These are phyloP conservation scores for Coprinopsis strossmayeri DNA, from an alignment of 768 basidiomycete genomes.

Conservation along the genomic window DNA sequence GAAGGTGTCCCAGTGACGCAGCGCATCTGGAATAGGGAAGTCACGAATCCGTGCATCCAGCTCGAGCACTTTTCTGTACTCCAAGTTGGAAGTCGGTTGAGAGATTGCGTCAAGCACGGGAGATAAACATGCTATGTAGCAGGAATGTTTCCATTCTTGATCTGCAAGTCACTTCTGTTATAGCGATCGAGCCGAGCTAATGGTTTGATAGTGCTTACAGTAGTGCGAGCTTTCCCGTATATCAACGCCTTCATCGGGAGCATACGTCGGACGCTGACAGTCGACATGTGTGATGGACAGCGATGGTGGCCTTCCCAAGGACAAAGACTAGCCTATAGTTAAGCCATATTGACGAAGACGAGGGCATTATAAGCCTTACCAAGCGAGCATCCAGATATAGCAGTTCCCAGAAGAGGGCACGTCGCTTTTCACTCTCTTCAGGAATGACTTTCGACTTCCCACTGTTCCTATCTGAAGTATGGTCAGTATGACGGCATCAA, in stretches of 20 bases:
- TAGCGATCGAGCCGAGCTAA: slow-evolving; percentile 7
- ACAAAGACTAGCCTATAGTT: slow-evolving; percentile 39
- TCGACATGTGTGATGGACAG: slow-evolving; percentile 57
- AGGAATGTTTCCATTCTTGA: slow-evolving; percentile 67
- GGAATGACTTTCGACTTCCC: slow-evolving; percentile 61
- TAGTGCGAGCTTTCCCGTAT: slow-evolving; percentile 33
- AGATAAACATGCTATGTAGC: slow-evolving; percentile 51
- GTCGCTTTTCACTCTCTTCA: slow-evolving; percentile 63
- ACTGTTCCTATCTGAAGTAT: slow-evolving; percentile 50
- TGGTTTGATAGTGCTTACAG: slow-evolving; percentile 23
- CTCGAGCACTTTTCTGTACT: slow-evolving; percentile 44
- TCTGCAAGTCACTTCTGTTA: slow-evolving; percentile 29
- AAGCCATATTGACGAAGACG: neutral
- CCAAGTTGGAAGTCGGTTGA: slow-evolving; percentile 33
- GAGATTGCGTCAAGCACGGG: slow-evolving; percentile 56
- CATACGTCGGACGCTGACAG: slow-evolving; percentile 42
- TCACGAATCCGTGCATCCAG: slow-evolving; percentile 58
- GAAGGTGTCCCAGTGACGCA: slow-evolving; percentile 32
- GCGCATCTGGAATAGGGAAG: slow-evolving; percentile 44
- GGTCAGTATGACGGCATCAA: slow-evolving; percentile 6
- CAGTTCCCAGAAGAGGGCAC: slow-evolving; percentile 66
- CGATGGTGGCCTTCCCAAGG: slow-evolving; percentile 64
- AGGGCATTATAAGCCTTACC: slow-evolving; percentile 22
- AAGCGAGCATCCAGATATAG: slow-evolving; percentile 60
- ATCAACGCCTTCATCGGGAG: slow-evolving; percentile 31